Percentiles rank a stretch among this genome's conserved stretches.
Evolutionary conservation across 2,329 filamentous ascomycete species (phyloP).

Genomic region (Coniochaeta prunicola): DNA sequence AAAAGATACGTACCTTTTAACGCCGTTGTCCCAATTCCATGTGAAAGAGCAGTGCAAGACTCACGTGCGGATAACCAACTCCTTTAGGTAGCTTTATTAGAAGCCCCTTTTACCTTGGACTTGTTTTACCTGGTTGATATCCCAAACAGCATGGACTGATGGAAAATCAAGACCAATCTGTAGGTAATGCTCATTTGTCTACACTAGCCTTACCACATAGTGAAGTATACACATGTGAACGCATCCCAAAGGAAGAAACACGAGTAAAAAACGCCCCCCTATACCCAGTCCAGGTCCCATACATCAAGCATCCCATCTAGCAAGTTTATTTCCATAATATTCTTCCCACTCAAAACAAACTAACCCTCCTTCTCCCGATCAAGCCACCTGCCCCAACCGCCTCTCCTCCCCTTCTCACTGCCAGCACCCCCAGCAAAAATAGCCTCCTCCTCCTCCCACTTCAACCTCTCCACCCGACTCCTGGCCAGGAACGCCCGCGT

Average conservation of each 20-base stretch:
- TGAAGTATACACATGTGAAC: too few relatives aligned
- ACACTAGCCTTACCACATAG: too few relatives aligned
- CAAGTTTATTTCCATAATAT: background rate
- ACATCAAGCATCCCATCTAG: background rate
- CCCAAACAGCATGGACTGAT: too few relatives aligned
- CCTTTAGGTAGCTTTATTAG: background rate
- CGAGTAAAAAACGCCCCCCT: background rate
- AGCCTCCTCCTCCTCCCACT: conserved; percentile 65
- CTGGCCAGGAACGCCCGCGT: conserved; percentile 60
- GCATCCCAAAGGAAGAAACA: background rate
- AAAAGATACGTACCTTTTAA: background rate
- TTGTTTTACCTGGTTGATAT: too few relatives aligned
- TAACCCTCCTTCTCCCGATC: background rate
- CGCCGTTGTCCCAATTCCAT: background rate
- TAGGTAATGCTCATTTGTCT: too few relatives aligned
- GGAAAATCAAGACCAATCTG: background rate
- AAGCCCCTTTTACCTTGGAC: too few relatives aligned
- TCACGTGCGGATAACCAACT: background rate
- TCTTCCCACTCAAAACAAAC: background rate
- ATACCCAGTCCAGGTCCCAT: background rate
- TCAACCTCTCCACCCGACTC: conserved; percentile 51
- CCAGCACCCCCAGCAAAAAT: conserved; percentile 57
- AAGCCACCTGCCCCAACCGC: conserved; percentile 1
- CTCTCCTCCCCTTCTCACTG: conserved; percentile 31
- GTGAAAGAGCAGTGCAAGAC: background rate